phyloP scores from a whole-genome alignment of 2,329 filamentous ascomycete genomes.

The Fusarium avenaceum region DNA sequence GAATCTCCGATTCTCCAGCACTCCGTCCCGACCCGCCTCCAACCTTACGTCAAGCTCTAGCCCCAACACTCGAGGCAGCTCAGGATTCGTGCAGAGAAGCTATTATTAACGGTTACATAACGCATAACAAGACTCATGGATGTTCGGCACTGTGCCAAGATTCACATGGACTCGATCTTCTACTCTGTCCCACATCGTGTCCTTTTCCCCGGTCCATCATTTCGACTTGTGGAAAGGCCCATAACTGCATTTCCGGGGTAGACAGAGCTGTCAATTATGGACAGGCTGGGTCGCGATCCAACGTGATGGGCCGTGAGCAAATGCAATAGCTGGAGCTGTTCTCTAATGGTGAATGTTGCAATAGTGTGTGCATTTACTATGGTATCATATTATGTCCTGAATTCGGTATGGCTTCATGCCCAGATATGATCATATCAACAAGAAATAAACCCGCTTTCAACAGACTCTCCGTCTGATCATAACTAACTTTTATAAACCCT shows the following conservation, averaged over 20 bases:
- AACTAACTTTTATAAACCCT: constrained; percentile 22
- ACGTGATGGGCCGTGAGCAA: neutral
- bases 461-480: constrained; percentile 28
- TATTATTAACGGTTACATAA: constrained; percentile 27
- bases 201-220: constrained; percentile 6
- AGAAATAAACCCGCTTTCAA: constrained; percentile 12
- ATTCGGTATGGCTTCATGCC: neutral
- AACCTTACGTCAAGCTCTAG: constrained; percentile 13
- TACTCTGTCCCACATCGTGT: constrained; percentile 24
- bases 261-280: neutral
- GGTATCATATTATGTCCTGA: constrained; percentile 1
- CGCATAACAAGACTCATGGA: constrained; percentile 17
- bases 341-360: constrained; percentile 5
- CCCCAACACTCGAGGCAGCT: constrained; percentile 4
- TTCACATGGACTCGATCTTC: neutral
- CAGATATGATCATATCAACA: constrained; percentile 5
- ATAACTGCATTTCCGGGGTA: constrained; percentile 26
- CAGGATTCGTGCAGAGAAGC: neutral
- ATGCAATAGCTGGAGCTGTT: neutral
- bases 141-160: constrained; percentile 36
- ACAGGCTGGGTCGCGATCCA: neutral
- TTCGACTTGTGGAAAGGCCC: neutral
- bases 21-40: constrained; percentile 19
- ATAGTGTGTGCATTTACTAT: constrained; percentile 6
- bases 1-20: constrained; percentile 12